Evolutionary conservation across 192 early-diverging fungal genomes (phyloP).

Genomic region (Backusella macrospora): DNA sequence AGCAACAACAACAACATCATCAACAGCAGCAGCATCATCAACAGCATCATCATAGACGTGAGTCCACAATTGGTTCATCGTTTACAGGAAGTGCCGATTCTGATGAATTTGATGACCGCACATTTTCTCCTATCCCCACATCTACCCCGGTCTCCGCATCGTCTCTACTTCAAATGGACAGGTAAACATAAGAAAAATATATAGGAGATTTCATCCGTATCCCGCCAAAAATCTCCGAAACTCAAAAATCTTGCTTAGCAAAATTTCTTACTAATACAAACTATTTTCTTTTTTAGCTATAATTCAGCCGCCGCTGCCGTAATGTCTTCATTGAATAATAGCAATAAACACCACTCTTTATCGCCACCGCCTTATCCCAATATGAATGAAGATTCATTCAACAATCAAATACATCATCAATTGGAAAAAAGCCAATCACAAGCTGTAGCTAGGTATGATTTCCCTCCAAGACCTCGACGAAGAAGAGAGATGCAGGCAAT

Average conservation of each 20-base stretch:
- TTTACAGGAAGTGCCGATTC: conserved; percentile 25
- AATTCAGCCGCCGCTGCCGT: conserved; percentile 8
- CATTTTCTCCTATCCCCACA: conserved; percentile 25
- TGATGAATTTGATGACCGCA: conserved; percentile 28
- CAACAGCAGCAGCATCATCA: not conserved
- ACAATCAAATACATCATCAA: not conserved
- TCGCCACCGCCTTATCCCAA: not conserved
- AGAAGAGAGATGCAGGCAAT: conserved; percentile 62
- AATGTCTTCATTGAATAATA: conserved; percentile 13
- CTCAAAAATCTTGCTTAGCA: conserved; percentile 5
- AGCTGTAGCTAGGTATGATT: conserved; percentile 1
- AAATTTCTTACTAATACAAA: conserved; percentile 20
- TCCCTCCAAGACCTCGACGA: conserved; percentile 44
- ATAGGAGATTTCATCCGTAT: conserved; percentile 7
- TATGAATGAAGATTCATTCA: conserved; percentile 14
- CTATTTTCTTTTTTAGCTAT: not conserved
- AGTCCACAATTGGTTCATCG: conserved; percentile 21
- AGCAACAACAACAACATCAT: not conserved
- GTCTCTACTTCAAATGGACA: conserved; percentile 25
- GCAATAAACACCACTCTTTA: not conserved
- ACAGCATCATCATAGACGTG: conserved; percentile 15
- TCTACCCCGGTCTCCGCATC: conserved; percentile 23
- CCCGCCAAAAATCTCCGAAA: conserved; percentile 3
- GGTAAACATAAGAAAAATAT: not conserved
- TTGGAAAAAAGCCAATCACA: not conserved